A percentile compares a stretch with the other conserved stretches of the same genome.
Conservation (phyloP, 169 alveolate species). For the Amoebophrya sp. region DNA sequence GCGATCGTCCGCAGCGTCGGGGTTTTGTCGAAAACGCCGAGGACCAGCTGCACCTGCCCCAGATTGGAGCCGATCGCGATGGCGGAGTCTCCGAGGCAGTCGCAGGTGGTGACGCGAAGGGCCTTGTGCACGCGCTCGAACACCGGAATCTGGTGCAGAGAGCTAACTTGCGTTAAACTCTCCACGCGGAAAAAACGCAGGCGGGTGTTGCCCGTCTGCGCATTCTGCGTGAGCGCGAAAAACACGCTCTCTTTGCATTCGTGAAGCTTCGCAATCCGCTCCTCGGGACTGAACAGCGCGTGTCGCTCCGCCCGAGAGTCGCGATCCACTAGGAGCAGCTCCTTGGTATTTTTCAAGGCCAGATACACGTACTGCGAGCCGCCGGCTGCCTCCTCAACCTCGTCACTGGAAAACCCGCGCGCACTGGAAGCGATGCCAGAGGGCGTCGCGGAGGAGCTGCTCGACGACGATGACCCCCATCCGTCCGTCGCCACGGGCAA, state of each 20-base stretch:
- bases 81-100: neutral
- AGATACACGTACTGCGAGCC: no score
- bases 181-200: neutral
- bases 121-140: neutral
- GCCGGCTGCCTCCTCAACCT: no score
- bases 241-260: no score
- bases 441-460: no score
- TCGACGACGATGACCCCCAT: neutral
- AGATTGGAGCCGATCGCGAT: neutral
- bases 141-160: neutral
- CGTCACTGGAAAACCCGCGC: no score
- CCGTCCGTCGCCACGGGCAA: neutral
- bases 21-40: neutral
- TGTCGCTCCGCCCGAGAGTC: no score
- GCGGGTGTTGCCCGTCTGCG: neutral
- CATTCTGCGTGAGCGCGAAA: no score
- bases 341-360: no score
- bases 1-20: neutral
- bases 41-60: neutral
- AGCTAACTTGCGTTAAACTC: neutral
- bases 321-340: no score
- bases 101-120: neutral
- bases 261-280: no score
- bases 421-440: no score
- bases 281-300: no score